Conservation (phyloP, 805 yeast genomes). For the Lipomyces yamadae region DNA sequence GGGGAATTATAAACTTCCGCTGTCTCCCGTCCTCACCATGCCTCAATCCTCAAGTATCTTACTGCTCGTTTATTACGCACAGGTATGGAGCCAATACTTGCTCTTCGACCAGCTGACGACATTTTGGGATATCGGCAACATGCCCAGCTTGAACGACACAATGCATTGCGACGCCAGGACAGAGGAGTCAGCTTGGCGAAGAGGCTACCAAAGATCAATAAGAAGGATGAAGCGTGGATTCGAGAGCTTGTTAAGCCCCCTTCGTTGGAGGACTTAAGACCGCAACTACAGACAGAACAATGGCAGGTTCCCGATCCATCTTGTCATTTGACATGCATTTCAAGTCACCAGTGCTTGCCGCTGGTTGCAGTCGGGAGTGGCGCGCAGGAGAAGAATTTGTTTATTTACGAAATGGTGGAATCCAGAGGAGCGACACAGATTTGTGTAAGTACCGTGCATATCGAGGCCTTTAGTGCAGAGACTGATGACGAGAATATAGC, state of each 20-base stretch:
- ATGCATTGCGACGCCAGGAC: conserved; percentile 30
- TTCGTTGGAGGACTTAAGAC: conserved; percentile 28
- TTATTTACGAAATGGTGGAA: conserved; percentile 56
- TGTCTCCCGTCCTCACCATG: neutral
- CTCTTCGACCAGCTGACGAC: conserved; percentile 17
- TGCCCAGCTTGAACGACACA: conserved; percentile 31
- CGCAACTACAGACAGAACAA: conserved; percentile 33
- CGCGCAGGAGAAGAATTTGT: conserved; percentile 53
- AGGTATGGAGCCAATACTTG: conserved; percentile 18
- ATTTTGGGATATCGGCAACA: conserved; percentile 5
- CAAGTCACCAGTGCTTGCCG: conserved; percentile 46
- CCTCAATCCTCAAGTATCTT: neutral
- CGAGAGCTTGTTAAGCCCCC: conserved; percentile 33
- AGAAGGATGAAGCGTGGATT: conserved; percentile 37
- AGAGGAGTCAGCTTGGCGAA: neutral
- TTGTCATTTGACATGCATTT: conserved; percentile 46
- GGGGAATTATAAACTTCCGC: neutral
- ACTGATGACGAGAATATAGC: conserved; percentile 39
- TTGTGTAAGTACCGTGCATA: conserved; percentile 9
- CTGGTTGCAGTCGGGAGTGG: conserved; percentile 63
- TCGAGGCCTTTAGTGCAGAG: neutral
- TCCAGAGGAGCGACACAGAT: conserved; percentile 28
- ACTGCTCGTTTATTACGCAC: neutral
- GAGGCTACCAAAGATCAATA: conserved; percentile 17
- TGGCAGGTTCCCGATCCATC: conserved; percentile 49